These are phyloP conservation scores for Euphorbia tirucalli DNA, from an alignment of 345 rosid genomes.

Conservation along the genomic window DNA sequence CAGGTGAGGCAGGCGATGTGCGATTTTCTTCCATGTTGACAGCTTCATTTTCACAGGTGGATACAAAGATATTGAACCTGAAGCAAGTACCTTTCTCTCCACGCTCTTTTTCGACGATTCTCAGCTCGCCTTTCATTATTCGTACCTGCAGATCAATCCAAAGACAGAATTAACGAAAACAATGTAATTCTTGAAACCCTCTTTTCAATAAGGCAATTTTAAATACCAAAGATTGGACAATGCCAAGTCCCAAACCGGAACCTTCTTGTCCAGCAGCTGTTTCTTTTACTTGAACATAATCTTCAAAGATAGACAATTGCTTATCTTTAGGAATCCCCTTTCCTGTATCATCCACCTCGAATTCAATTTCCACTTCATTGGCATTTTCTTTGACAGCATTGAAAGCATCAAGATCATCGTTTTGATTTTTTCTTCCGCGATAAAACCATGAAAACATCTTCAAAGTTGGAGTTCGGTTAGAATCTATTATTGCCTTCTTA, in stretches of 20 bases:
- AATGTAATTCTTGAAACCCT: too few species aligned
- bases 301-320: constrained; percentile 37
- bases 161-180: background rate
- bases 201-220: background rate
- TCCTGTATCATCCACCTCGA: constrained; percentile 43
- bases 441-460: constrained; percentile 25
- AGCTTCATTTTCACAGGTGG: background rate
- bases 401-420: constrained; percentile 24
- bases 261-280: constrained; percentile 35
- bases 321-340: constrained; percentile 38
- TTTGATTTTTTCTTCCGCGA: background rate
- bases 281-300: constrained; percentile 41
- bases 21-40: constrained; percentile 14
- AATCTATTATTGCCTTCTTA: constrained; percentile 31
- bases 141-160: constrained; percentile 17
- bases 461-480: constrained; percentile 12
- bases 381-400: constrained; percentile 25
- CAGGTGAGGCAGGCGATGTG: constrained; percentile 13
- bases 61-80: constrained; percentile 37
- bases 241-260: constrained; percentile 38
- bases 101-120: constrained; percentile 34
- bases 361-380: constrained; percentile 25
- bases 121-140: constrained; percentile 37
- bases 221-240: constrained; percentile 39
- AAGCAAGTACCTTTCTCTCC: constrained; percentile 41